These are phyloP conservation scores for Entomortierella lignicola DNA, from an alignment of 192 early-diverging fungal species.

Conservation along the genomic window DNA sequence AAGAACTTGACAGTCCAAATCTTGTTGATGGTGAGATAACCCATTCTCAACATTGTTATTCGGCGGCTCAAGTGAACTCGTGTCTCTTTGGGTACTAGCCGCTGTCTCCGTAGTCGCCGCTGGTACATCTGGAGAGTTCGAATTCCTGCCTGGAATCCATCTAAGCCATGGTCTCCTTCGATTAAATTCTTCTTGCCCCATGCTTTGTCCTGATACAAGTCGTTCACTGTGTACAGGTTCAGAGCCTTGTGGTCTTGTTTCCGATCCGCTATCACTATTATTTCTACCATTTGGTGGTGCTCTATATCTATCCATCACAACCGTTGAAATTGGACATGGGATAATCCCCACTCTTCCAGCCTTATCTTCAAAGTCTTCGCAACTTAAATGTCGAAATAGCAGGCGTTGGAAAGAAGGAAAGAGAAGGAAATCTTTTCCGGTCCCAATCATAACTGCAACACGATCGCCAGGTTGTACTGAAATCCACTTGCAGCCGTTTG, in stretches of 20 bases:
- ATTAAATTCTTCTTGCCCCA: neutral
- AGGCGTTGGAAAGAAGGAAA: conserved; percentile 49
- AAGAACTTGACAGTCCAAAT: too few species aligned
- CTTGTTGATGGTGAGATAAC: too few species aligned
- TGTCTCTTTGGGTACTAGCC: too few species aligned
- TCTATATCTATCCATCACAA: conserved; percentile 3
- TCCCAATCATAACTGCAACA: conserved; percentile 50
- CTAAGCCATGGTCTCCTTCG: neutral
- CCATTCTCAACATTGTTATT: too few species aligned
- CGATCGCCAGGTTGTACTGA: conserved; percentile 29
- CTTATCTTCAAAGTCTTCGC: conserved; percentile 46
- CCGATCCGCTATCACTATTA: neutral
- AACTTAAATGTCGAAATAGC: conserved; percentile 40
- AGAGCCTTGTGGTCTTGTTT: neutral
- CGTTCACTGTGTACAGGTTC: neutral
- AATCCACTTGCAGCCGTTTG: conserved; percentile 38
- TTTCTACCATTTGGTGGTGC: neutral
- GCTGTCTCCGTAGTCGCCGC: neutral
- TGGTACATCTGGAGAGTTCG: neutral
- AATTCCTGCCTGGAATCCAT: neutral
- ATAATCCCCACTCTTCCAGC: conserved; percentile 18
- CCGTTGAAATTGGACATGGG: conserved; percentile 12
- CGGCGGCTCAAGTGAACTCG: too few species aligned
- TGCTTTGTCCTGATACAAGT: neutral
- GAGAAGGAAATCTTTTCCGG: conserved; percentile 39